Conservation (phyloP, 164 flowering plant species). For the Paratinospora sagittata region DNA sequence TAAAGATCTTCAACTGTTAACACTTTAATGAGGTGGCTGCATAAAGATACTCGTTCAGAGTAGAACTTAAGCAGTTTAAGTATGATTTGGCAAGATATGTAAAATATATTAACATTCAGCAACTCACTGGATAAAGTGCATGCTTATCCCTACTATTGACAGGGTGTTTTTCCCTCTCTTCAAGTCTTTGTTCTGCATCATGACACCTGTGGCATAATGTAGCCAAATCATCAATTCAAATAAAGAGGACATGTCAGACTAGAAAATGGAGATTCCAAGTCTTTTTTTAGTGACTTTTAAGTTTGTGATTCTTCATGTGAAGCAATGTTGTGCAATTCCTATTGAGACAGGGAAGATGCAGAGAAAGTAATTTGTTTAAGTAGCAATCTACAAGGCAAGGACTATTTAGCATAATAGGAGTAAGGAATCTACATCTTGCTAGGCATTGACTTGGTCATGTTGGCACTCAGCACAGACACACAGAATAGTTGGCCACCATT, state of each 20-base stretch:
- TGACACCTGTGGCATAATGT: constrained; percentile 50
- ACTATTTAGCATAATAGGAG: too few species aligned
- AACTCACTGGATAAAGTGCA: constrained; percentile 56
- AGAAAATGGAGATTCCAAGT: too few species aligned
- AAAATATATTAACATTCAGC: not conserved
- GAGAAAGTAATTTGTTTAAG: too few species aligned
- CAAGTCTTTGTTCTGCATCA: constrained; percentile 71
- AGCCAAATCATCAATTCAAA: not conserved
- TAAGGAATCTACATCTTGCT: too few species aligned
- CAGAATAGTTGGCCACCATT: too few species aligned
- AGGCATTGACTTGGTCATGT: too few species aligned
- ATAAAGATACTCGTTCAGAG: not conserved
- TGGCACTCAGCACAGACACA: too few species aligned
- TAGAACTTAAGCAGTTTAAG: not conserved
- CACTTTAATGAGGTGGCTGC: not conserved
- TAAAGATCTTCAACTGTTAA: constrained; percentile 3
- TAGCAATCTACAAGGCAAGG: too few species aligned
- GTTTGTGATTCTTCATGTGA: too few species aligned
- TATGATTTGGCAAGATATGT: not conserved
- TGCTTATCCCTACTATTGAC: constrained; percentile 71
- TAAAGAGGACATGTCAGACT: not conserved
- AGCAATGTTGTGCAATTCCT: too few species aligned
- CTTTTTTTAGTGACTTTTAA: too few species aligned
- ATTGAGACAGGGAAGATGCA: too few species aligned
- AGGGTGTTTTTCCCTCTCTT: constrained; percentile 92